Evolutionary conservation across 345 rosid genomes (phyloP).

Genomic region (Carallia brachiata): DNA sequence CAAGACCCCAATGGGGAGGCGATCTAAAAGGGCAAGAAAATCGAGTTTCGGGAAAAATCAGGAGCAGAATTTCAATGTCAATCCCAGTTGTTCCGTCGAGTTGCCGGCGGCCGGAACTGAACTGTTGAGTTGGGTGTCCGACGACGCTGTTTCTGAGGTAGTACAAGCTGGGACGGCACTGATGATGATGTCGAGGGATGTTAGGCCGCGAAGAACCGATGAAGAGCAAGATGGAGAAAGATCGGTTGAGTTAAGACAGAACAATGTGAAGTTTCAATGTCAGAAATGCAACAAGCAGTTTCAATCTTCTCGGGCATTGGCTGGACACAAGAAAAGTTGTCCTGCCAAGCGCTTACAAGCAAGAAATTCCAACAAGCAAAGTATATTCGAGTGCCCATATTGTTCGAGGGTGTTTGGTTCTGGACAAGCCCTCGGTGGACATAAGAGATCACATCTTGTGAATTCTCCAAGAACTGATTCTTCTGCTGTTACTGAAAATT

Average conservation of each 20-base stretch:
- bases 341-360: slow-evolving; percentile 14
- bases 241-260: slow-evolving; percentile 9
- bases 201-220: slow-evolving; percentile 7
- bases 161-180: slow-evolving; percentile 28
- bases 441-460: slow-evolving; percentile 33
- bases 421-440: slow-evolving; percentile 41
- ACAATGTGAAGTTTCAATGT: slow-evolving; percentile 24
- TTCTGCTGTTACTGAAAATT: neutral
- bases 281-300: slow-evolving; percentile 28
- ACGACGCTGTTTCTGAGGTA: slow-evolving; percentile 33
- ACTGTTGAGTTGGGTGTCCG: slow-evolving; percentile 33
- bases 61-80: slow-evolving; percentile 8
- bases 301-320: slow-evolving; percentile 30
- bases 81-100: slow-evolving; percentile 2
- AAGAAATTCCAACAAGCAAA: neutral
- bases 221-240: neutral
- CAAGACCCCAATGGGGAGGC: slow-evolving; percentile 27
- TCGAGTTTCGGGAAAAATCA: slow-evolving; percentile 11
- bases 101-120: slow-evolving; percentile 14
- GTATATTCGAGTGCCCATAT: slow-evolving; percentile 31
- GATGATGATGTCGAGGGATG: slow-evolving; percentile 34
- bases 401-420: slow-evolving; percentile 35
- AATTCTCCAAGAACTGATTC: neutral
- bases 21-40: slow-evolving; percentile 30
- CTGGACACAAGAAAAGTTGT: slow-evolving; percentile 28